Conservation (phyloP, 805 yeast genomes). For the Sugiyamaella lignohabitans region DNA sequence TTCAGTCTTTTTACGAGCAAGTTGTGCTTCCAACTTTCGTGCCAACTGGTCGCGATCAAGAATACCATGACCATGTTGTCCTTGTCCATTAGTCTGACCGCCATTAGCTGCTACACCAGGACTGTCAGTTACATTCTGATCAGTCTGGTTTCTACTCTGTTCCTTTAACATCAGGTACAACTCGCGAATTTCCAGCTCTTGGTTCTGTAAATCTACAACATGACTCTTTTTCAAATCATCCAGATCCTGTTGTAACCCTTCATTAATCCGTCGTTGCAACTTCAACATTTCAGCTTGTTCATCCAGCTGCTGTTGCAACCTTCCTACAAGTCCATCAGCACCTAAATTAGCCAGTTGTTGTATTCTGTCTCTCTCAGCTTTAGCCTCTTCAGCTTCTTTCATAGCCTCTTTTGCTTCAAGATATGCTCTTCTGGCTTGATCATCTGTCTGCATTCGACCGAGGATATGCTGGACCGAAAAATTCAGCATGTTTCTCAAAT, state of each 20-base stretch:
- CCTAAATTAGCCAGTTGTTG: slow-evolving; percentile 65
- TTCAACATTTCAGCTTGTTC: slow-evolving; percentile 56
- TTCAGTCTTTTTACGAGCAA: slow-evolving; percentile 34
- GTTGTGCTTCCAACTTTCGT: slow-evolving; percentile 28
- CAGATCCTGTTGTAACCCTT: slow-evolving; percentile 52
- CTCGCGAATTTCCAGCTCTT: slow-evolving; percentile 55
- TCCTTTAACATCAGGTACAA: slow-evolving; percentile 53
- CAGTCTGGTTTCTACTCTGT: slow-evolving; percentile 16
- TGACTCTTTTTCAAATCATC: slow-evolving; percentile 49
- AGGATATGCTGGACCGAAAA: slow-evolving; percentile 68
- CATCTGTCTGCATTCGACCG: slow-evolving; percentile 75
- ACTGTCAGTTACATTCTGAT: neutral
- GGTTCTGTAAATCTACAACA: slow-evolving; percentile 31
- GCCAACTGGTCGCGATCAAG: slow-evolving; percentile 30
- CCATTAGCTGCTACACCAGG: slow-evolving; percentile 6
- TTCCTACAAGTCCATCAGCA: slow-evolving; percentile 63
- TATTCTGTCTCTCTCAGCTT: slow-evolving; percentile 56
- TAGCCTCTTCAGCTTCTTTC: slow-evolving; percentile 47
- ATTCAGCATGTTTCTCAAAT: slow-evolving; percentile 61
- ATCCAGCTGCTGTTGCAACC: slow-evolving; percentile 51
- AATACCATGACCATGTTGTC: slow-evolving; percentile 22
- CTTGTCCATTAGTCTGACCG: slow-evolving; percentile 4
- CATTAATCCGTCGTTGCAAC: slow-evolving; percentile 55
- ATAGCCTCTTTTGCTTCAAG: slow-evolving; percentile 49
- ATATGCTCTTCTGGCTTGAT: slow-evolving; percentile 69